Evolutionary conservation across 768 basidiomycete genomes (phyloP), one percentile per base, ranked within the genome.

Genomic region (Rubroboletus pulcherrimus): DNA sequence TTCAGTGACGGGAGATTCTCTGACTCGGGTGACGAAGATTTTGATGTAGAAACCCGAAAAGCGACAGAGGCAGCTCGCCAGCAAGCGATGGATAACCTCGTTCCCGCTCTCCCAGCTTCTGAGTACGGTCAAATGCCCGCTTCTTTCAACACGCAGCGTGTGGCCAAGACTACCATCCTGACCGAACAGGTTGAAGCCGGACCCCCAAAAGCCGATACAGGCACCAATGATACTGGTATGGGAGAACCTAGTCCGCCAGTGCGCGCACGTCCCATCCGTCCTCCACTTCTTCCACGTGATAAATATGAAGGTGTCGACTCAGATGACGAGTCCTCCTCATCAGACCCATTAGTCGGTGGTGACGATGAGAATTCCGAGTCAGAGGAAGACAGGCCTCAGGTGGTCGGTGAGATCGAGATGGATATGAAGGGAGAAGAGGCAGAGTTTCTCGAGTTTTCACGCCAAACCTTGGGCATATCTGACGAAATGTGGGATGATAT

Each of bases 391-490:
- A 75, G 75, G n/a, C 92, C 93, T 0, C 85, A 89, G 63, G 79
- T 95, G 4, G 84, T 91, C 2, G 91, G 87, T 15, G 89, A 93
- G 21, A 73, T 93, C 4, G 93, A 94, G 63, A 79, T 94, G 34
- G 88, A 97, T 61, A 96, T 98, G 93, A 83, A 78, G 1, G 87
- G 91, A 63, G 97, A 99, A 72, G 83, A 92, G 72, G 93, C 90
- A 63, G 96, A 97, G 62, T 99, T 98, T 61, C 73, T 99, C 31
- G 89, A 93, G 72, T 99, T 99, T 71, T 90, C 97, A 12, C 84
- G 93, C 44, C 91, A 98, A 63, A 84, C 90, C 5, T 75, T 98
- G 35, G 97, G 97, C 1, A 89, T 99, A 58, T 82, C 79, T 41
- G 87, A 94, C 60, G 84, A 84, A n/a, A 87, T 93, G 69, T 98